Base-by-base conservation (phyloP, 2,329 filamentous ascomycete genomes). In the Penicillium aurantiogriseum region DNA sequence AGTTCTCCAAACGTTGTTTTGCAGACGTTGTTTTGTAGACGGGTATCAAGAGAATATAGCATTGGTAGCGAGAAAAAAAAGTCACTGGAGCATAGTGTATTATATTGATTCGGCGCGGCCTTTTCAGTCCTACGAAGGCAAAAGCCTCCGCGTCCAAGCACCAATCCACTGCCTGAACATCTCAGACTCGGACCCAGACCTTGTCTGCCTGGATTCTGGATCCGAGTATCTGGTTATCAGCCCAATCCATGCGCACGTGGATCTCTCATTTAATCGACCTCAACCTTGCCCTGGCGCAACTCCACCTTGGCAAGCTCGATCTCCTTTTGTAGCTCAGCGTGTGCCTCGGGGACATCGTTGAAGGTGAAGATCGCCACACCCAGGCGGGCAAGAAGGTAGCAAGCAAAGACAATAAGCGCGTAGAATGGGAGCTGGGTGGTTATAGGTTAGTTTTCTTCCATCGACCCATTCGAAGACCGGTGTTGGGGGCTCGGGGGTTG, bases 291-390 rank as follows among this genome's bases (percentile, higher is more conserved):
- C 58, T 67, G 63, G 59, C 77, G 74, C 67, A 80, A 64, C 54
- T 78, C 74, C 50, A 73, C 67, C 66, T 76, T 77, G 57, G 77
- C 75, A 55, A 65, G 73, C 72, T 72, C 72, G 88, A 80, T 96
- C 89, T 97, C 90, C 68, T 79, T 81, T 83, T 94, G 91, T 68
- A 99, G 80, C 78, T 97, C 92, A 73, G 88, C 85, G 77, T 97
- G 89, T 51, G 94, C 94, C 61, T 91, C 85, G 54, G 93, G 92
- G 48, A 95, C 91, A 77, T 97, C 92, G 81, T 96, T 94, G 84
- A 99, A 99, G 56, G 91, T 96, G 73, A 96, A 83, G 68, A 99
- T 90, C 63, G 94, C 94, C 80, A 87, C 89, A 69, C 94, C 94
- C 61, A 99, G 88, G 68, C 91, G 91, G 80, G 89, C 91, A 63